Evolutionary conservation across 768 basidiomycete genomes (phyloP), one percentile per base, ranked within the genome.

Genomic region (Xanthoconium stramineum): DNA sequence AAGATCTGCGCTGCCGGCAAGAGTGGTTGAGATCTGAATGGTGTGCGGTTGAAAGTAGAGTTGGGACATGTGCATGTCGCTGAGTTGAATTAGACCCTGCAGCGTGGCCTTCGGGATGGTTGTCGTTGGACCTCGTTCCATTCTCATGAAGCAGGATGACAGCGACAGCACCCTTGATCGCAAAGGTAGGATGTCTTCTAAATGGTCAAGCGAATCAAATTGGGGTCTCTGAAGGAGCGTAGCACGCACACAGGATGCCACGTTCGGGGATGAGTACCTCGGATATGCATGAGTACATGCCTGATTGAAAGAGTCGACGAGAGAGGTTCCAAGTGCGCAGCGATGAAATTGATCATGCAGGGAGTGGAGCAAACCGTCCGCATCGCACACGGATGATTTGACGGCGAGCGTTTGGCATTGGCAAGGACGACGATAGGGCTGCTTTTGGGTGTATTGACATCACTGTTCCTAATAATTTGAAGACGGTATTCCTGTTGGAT

Each of bases 51-150:
- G 56, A 37, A 47, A 51, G 59, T 53, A 57, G 53, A 58, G 59
- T 47, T 44, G 59, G 45, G 45, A 58, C 59, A 52, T 64, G 64
- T 48, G 60, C 40, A 29, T 40, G 56, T 59, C 67, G 65, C 65
- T 68, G 67, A 60, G 61, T 55, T 50, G 58, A 66, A 64, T 48
- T 43, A 56, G 60, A 66, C 64, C 67, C 66, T 68, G 64, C 48
- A 56, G 60, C 59, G 48, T 69, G 67, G 58, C 52, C 40, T 55
- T 45, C 66, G 55, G 50, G 61, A 47, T 56, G 61, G 61, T 60
- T 59, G 58, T 43, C 50, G 53, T 38, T 43, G 52, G 59, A 50
- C 64, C 58, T 59, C 58, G 61, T 69, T 69, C 67, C 67, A 69
- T 69, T 69, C 59, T 58, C 62, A 61, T 69, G 61, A 62, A 65